Percentiles rank a stretch among this genome's conserved stretches.
phyloP scores from a whole-genome alignment of 176 grass and related monocot genomes.

The Zea luxurians region DNA sequence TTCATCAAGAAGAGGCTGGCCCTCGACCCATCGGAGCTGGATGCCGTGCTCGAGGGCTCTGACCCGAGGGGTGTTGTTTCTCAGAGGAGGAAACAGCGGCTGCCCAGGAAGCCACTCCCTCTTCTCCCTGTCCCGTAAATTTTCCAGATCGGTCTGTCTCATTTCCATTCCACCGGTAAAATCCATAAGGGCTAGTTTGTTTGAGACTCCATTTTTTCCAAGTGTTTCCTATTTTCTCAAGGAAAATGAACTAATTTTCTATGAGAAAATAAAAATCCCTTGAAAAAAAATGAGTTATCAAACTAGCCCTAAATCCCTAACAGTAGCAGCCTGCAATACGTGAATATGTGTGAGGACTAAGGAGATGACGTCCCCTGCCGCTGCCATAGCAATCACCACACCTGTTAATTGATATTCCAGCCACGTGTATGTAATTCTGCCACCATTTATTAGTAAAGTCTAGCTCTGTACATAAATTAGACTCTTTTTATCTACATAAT shows the following conservation, averaged over 20 bases:
- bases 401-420: slow-evolving; percentile 25
- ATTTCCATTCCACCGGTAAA: not conserved
- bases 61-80: slow-evolving; percentile 50
- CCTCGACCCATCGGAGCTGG: slow-evolving; percentile 60
- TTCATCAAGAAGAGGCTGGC: slow-evolving; percentile 67
- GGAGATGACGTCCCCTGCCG: not conserved
- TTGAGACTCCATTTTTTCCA: too few relatives aligned
- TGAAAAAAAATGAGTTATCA: too few relatives aligned
- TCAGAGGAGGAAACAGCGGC: slow-evolving; percentile 46
- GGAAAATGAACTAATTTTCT: too few relatives aligned
- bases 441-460: not conserved
- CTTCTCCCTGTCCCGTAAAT: slow-evolving; percentile 40
- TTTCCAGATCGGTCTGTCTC: not conserved
- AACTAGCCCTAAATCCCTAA: not conserved
- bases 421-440: slow-evolving; percentile 36
- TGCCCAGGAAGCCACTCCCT: slow-evolving; percentile 49
- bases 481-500: not conserved
- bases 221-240: too few relatives aligned
- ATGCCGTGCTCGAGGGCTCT: slow-evolving; percentile 49
- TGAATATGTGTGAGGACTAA: slow-evolving; percentile 4
- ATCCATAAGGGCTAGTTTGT: too few relatives aligned
- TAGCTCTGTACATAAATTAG: slow-evolving; percentile 41
- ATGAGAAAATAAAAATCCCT: too few relatives aligned
- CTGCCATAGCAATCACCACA: slow-evolving; percentile 23
- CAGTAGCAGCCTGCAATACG: slow-evolving; percentile 25